A percentile compares a stretch with the other conserved stretches of the same genome.
Evolutionary conservation across 345 rosid genomes (phyloP).

Genomic region (Fremontodendron californicum): DNA sequence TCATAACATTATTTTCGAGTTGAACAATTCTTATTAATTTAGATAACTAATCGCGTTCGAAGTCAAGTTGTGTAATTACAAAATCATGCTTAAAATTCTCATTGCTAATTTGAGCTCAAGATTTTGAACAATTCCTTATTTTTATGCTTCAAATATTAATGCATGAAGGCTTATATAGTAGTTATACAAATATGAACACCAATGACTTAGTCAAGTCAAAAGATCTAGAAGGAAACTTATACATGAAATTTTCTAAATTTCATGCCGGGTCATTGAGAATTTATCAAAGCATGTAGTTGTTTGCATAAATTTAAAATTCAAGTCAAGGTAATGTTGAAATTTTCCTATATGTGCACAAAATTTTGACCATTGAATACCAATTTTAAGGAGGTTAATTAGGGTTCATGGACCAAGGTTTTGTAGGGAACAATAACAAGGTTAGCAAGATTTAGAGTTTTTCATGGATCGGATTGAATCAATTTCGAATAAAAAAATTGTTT

Average conservation of each 20-base stretch:
- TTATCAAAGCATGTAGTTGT: background rate
- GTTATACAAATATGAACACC: background rate
- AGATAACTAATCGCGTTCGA: background rate
- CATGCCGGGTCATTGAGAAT: background rate
- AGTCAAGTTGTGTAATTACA: background rate
- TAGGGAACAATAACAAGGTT: background rate
- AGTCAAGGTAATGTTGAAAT: background rate
- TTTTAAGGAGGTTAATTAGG: background rate
- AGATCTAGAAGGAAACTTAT: background rate
- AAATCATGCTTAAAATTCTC: background rate
- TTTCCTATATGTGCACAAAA: background rate
- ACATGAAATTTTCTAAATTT: background rate
- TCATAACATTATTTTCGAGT: background rate
- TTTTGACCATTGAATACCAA: background rate
- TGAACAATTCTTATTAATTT: background rate
- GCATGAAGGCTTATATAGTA: background rate
- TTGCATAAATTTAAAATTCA: background rate
- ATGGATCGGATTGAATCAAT: too few relatives aligned
- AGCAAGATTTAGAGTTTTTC: background rate
- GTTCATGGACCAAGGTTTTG: background rate
- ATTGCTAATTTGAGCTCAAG: background rate
- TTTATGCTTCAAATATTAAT: background rate
- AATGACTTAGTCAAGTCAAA: background rate
- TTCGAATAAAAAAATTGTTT: too few relatives aligned
- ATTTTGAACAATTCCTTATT: background rate